Base-by-base conservation (phyloP, 202 grass and related monocot genomes). In the Bolboschoenoplectus hybrid region DNA sequence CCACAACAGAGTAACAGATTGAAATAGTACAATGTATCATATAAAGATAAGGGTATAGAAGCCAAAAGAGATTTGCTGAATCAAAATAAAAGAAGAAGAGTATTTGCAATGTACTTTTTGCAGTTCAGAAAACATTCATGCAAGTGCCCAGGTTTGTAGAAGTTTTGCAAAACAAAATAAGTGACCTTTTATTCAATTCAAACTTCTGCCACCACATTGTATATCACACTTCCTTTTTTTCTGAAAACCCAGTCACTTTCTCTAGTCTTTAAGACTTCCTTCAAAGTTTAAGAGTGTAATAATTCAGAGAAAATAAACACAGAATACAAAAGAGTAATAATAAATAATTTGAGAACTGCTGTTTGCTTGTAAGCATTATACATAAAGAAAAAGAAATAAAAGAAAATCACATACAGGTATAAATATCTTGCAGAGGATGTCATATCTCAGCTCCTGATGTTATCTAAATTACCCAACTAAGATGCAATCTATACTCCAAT, bases 401-500 rank as follows among this genome's bases (percentile, higher is more conserved):
- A 78, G 73, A 77, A 84, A 66, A 74, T 47, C 36, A 80, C 67
- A 76, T 83, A 77, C 80, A 84, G 2, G 55, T 74, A n/a, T 83
- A 84, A 32, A 55, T 41, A 77, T 69, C 34, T 58, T 86, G 62
- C 75, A 47, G 45, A 13, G 52, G 34, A 44, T 38, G 52, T 13
- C 84, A 75, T 43, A 49, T 55, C 74, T 86, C 49, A 17, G 17
- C 62, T 68, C 36, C 39, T 17, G 8, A 34, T 36, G 58, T 66
- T 82, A 60, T 75, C 69, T 82, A 82, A 35, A 75, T 76, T 46
- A 77, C 57, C 56, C 81, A 88, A 76, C 80, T 88, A 26, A 83
- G 81, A 55, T 84, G 86, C 67, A 88, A 84, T 67, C 86, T 75
- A 51, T 88, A 63, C 81, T 88, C 86, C 62, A 88, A 83, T 63